Evolutionary conservation across 177 flowering plant genomes (phyloP).

Genomic region (Vitis hybrid): DNA sequence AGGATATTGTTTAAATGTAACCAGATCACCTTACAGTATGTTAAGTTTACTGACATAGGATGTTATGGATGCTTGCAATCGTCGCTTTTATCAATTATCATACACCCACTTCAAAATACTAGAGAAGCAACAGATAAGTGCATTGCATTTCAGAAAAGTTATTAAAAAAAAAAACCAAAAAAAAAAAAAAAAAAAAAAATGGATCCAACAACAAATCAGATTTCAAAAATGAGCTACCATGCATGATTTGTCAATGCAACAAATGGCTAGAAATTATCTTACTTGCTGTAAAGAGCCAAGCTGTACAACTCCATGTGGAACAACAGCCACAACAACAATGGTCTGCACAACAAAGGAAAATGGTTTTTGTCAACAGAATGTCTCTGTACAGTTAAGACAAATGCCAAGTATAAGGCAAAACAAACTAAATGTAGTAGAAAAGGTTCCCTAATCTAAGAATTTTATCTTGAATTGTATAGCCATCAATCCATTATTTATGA

Average conservation of each 20-base stretch:
- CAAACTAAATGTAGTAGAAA: neutral
- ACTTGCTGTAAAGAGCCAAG: constrained; percentile 79
- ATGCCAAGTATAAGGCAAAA: neutral
- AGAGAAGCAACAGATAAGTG: too few relatives aligned
- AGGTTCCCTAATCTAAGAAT: too few relatives aligned
- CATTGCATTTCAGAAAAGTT: too few relatives aligned
- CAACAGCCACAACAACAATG: constrained; percentile 66
- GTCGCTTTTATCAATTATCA: too few relatives aligned
- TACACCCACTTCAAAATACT: too few relatives aligned
- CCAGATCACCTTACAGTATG: too few relatives aligned
- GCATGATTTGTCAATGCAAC: neutral
- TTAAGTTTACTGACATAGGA: too few relatives aligned
- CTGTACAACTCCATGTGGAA: constrained; percentile 85
- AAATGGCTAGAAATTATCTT: constrained; percentile 10
- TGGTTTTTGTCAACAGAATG: neutral
- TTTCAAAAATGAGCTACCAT: neutral
- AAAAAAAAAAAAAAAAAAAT: neutral
- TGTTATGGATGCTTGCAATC: too few relatives aligned
- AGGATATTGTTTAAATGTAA: too few relatives aligned
- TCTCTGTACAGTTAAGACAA: neutral
- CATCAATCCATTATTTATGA: too few relatives aligned
- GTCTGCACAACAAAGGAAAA: constrained; percentile 55
- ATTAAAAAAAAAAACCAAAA: neutral
- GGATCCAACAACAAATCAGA: neutral
- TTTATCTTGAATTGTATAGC: too few relatives aligned